Evolutionary conservation across 2,329 filamentous ascomycete genomes (phyloP), one percentile per base, ranked within the genome.

Genomic region (Alternaria incomplexa): DNA sequence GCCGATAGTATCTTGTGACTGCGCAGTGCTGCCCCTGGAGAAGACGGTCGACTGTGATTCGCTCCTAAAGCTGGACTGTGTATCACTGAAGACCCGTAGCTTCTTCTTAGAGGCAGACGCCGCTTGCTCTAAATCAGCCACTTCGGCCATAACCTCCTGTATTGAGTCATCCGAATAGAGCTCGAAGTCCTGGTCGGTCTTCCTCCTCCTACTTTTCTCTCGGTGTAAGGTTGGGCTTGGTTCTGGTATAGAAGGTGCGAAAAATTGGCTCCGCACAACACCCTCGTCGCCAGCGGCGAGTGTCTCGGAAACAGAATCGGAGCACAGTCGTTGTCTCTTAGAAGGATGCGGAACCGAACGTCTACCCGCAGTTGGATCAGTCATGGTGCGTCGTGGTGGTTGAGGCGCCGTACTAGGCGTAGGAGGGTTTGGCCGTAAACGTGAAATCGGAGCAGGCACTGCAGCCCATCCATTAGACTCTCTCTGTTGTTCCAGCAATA

Each of bases 401-500:
- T 82, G 82, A 40, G 81, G 81, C 46, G 81, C 77, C 5, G 82
- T 81, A 22, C 79, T 75, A 25, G 80, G 76, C 36, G 70, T 46
- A 12, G 64, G 53, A 5, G 65, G 30, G 13, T 61, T 63, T 30
- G 67, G 67, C 43, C 68, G 81, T 67, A 48, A 79, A 73, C 63
- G 81, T 75, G 64, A 65, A 36, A 77, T 81, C n/a, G 82, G 82
- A 26, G 82, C 83, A 56, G 84, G 81, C 45, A 82, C 84, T 26
- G 87, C 82, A 52, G 83, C 81, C 88, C 88, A 90, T 12, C 85
- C 84, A 22, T 75, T 81, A 45, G 80, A 83, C 15, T 68, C 72
- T 53, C 81, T 80, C 72, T 89, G 85, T 45, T 84, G 81, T 63
- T 86, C 81, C 23, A 91, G 78, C 11, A 89, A 76, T 25, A 83